Evolutionary conservation across 108 stramenopile species (phyloP), one percentile per base, ranked within the genome.

Genomic region (Conticribra guillardii): DNA sequence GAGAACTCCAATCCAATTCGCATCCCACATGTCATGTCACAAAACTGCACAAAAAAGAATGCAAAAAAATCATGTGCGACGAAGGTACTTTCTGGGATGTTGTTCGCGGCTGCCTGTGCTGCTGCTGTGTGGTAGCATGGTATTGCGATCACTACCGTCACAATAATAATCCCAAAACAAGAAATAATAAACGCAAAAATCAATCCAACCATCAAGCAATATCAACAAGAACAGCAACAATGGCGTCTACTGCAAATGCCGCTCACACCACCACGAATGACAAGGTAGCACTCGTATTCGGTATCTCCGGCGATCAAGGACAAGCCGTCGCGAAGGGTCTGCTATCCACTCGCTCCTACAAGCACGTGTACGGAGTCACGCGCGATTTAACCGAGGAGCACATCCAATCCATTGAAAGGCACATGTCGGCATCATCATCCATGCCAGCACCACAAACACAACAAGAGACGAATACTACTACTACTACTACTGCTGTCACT

Each of bases 261-360:
- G 27, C 24, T 4, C 24, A 9, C 8, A 26, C 4, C 32, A 60
- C 2, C 32, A 41, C 5, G 4, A n/a, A n/a, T 31, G 18, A 24
- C 52, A 69, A 69, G 24, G 21, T 21, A 18, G 82, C 80, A 0
- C 44, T 88, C 45, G 82, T 88, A 30, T 85, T 88, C 71, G 87
- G 87, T 28, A 71, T 74, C 5, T 74, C 80, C 4, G 84, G 84
- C 48, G 81, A 82, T 28, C 84, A 88, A 71, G 87, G 87, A 2
- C 82, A 80, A 31, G 53, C 61, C 4, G 84, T 85, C 0, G 48
- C 83, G 9, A 67, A 74, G 58, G 84, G 87, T 17, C 69, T 88
- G 29, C 64, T 74, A 17, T 65, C 80, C 24, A 60, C 54, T 5
- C 26, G 28, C 16, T 79, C 79, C 30, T 83, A 83, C 54, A 44